Evolutionary conservation across 176 grass and related monocot species (phyloP).

Genomic region (Bolboschoenus planiculmis): DNA sequence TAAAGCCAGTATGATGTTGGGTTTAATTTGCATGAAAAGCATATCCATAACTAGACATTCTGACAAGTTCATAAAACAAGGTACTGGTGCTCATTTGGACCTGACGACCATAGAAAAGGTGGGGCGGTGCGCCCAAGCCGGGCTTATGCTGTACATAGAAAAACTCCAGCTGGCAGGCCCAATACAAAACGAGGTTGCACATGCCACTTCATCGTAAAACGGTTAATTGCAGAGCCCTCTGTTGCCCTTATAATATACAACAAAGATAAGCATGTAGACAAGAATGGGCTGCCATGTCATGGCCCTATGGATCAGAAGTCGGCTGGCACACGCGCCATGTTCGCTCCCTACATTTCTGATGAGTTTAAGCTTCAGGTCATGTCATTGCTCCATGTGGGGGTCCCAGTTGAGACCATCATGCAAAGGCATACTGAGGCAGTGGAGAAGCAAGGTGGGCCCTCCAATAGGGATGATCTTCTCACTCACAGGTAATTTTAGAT

Average conservation of each 20-base stretch:
- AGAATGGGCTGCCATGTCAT: conserved; percentile 82
- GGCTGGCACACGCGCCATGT: conserved; percentile 83
- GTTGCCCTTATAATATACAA: conserved; percentile 97
- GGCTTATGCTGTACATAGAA: conserved; percentile 51
- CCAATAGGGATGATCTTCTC: conserved; percentile 92
- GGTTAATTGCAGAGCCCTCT: conserved; percentile 81
- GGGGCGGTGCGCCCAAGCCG: conserved; percentile 69
- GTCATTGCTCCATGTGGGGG: conserved; percentile 80
- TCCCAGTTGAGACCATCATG: conserved; percentile 96
- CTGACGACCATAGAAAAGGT: conserved; percentile 84
- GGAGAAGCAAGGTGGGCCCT: conserved; percentile 76
- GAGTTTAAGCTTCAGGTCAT: conserved; percentile 78
- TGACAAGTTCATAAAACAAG: conserved; percentile 19
- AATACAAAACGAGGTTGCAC: conserved; percentile 96
- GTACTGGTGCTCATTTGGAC: conserved; percentile 99
- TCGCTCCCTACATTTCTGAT: conserved; percentile 90
- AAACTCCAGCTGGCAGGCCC: conserved; percentile 83
- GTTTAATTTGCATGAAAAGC: not conserved
- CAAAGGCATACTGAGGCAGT: conserved; percentile 79
- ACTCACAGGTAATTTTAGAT: conserved; percentile 62
- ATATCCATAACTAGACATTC: not conserved
- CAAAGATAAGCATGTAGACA: conserved; percentile 92
- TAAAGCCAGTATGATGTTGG: not conserved
- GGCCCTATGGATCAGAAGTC: conserved; percentile 82
- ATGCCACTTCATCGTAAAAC: conserved; percentile 99